These are phyloP conservation scores for Phytophthora litchii DNA, from an alignment of 352 stramenopile species.

Conservation along the genomic window DNA sequence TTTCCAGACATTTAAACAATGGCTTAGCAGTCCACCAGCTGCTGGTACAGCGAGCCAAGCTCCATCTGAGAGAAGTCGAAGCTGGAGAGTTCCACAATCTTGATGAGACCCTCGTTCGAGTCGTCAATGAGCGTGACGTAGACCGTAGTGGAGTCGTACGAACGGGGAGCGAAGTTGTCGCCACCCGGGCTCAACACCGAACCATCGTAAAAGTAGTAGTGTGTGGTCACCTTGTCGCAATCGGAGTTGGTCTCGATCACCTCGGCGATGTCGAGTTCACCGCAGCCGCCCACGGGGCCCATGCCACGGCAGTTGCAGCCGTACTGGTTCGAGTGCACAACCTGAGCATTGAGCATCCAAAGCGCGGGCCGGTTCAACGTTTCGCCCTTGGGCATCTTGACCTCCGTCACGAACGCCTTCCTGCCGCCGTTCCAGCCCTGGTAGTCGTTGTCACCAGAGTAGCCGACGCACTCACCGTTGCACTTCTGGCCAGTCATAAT, in stretches of 20 bases:
- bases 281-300: conserved; percentile 54
- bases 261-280: conserved; percentile 72
- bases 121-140: conserved; percentile 75
- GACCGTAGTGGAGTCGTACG: conserved; percentile 36
- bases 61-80: conserved; percentile 54
- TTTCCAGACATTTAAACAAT: conserved; percentile 11
- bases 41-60: conserved; percentile 38
- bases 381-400: conserved; percentile 51
- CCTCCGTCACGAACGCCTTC: conserved; percentile 74
- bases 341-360: conserved; percentile 70
- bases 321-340: conserved; percentile 61
- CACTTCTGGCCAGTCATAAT: conserved; percentile 63
- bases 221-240: conserved; percentile 49
- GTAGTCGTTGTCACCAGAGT: conserved; percentile 47
- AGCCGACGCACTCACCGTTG: conserved; percentile 44
- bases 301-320: conserved; percentile 73
- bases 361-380: conserved; percentile 50
- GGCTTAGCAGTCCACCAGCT: conserved; percentile 39
- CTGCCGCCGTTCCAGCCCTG: conserved; percentile 63
- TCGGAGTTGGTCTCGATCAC: conserved; percentile 57
- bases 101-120: conserved; percentile 50
- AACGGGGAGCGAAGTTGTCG: conserved; percentile 59
- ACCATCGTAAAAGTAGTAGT: conserved; percentile 76
- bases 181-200: conserved; percentile 29
- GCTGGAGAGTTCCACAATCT: conserved; percentile 62